phyloP scores from a whole-genome alignment of 169 alveolate species.

The Plasmodium gonderi region DNA sequence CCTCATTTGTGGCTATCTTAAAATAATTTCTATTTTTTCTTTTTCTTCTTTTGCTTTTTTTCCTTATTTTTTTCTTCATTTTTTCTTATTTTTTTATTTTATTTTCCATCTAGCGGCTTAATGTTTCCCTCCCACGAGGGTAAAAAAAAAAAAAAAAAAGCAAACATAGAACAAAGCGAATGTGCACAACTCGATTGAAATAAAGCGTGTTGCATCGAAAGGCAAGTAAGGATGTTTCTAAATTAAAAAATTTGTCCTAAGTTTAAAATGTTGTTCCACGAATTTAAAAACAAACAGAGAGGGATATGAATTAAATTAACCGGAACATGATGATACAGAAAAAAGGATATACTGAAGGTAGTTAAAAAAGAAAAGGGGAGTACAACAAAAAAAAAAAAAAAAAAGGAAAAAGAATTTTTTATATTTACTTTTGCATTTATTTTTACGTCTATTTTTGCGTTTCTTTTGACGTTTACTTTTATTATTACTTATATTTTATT shows the following conservation, averaged over 20 bases:
- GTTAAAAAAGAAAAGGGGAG: not conserved
- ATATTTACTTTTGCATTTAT: not conserved
- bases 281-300: not conserved
- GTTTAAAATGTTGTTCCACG: not conserved
- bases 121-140: not conserved
- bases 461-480: no score
- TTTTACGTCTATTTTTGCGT: no score
- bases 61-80: not conserved
- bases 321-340: not conserved
- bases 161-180: not conserved
- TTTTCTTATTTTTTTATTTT: not conserved
- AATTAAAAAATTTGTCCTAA: not conserved
- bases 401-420: not conserved
- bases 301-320: not conserved
- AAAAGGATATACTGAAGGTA: not conserved
- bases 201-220: not conserved
- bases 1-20: not conserved
- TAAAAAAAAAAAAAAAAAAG: not conserved
- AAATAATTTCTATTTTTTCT: not conserved
- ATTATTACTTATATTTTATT: no score
- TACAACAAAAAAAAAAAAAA: not conserved
- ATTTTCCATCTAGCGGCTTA: not conserved
- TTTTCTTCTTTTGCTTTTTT: not conserved
- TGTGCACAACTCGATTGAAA: not conserved
- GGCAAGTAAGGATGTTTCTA: not conserved